These are phyloP conservation scores for Lenwebbia sp. DNA, from an alignment of 345 rosid species.

Conservation along the genomic window DNA sequence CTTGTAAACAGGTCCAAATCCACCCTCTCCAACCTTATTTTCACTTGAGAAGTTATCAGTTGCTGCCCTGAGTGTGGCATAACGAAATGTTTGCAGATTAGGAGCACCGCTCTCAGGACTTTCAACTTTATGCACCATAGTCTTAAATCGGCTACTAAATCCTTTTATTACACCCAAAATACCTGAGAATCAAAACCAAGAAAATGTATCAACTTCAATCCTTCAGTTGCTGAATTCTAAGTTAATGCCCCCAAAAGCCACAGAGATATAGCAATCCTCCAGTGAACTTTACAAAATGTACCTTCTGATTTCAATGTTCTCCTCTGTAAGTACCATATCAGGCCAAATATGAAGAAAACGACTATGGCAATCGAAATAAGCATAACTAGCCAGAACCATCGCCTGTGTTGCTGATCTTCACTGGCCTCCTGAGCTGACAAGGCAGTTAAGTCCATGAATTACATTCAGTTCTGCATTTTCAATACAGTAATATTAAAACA, in stretches of 20 bases:
- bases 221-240: not conserved
- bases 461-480: not conserved
- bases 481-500: not conserved
- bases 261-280: not conserved
- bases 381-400: slow-evolving; percentile 3
- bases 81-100: slow-evolving; percentile 12
- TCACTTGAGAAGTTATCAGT: slow-evolving; percentile 22
- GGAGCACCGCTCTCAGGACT: slow-evolving; percentile 4
- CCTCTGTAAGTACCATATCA: not conserved
- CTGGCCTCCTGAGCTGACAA: slow-evolving; percentile 17
- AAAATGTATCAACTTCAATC: not conserved
- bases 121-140: not conserved
- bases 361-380: slow-evolving; percentile 9
- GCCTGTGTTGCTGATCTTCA: slow-evolving; percentile 1
- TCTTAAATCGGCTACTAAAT: not conserved
- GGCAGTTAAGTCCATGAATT: not conserved
- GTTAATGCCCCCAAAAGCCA: not conserved
- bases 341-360: slow-evolving; percentile 1
- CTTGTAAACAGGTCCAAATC: slow-evolving; percentile 40
- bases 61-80: slow-evolving; percentile 15
- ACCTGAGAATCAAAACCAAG: not conserved
- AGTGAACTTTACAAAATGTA: not conserved
- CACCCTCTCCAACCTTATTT: slow-evolving; percentile 34
- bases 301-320: slow-evolving; percentile 13
- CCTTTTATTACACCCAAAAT: not conserved